Evolutionary conservation across 345 rosid genomes (phyloP).

Genomic region (Populus davidiana): DNA sequence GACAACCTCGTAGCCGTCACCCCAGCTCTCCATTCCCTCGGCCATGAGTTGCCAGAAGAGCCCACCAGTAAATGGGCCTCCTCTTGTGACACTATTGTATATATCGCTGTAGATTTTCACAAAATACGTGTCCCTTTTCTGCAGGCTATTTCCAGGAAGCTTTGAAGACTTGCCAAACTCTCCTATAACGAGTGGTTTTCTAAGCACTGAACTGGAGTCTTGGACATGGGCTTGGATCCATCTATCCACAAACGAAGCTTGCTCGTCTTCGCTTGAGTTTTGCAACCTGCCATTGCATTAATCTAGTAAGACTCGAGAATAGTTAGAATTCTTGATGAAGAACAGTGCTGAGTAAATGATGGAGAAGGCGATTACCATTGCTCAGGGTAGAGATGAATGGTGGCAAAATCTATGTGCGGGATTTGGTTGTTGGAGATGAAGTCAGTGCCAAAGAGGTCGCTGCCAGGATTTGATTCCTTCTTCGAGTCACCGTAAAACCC

Average conservation of each 20-base stretch:
- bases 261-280: constrained; percentile 34
- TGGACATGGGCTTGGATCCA: constrained; percentile 51
- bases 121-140: constrained; percentile 50
- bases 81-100: constrained; percentile 38
- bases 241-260: constrained; percentile 40
- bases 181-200: constrained; percentile 54
- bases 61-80: constrained; percentile 59
- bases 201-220: constrained; percentile 41
- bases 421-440: constrained; percentile 62
- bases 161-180: constrained; percentile 67
- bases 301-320: background rate
- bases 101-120: constrained; percentile 39
- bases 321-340: background rate
- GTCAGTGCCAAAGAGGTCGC: constrained; percentile 46
- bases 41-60: constrained; percentile 67
- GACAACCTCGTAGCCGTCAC: constrained; percentile 64
- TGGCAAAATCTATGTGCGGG: constrained; percentile 58
- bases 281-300: constrained; percentile 42
- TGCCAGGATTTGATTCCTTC: constrained; percentile 45
- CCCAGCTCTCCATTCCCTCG: constrained; percentile 37
- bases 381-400: constrained; percentile 74
- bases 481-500: constrained; percentile 73
- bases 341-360: background rate
- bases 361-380: constrained; percentile 43
- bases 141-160: constrained; percentile 39